Conservation (phyloP, 106 monocot species). For the Allium cepa region DNA sequence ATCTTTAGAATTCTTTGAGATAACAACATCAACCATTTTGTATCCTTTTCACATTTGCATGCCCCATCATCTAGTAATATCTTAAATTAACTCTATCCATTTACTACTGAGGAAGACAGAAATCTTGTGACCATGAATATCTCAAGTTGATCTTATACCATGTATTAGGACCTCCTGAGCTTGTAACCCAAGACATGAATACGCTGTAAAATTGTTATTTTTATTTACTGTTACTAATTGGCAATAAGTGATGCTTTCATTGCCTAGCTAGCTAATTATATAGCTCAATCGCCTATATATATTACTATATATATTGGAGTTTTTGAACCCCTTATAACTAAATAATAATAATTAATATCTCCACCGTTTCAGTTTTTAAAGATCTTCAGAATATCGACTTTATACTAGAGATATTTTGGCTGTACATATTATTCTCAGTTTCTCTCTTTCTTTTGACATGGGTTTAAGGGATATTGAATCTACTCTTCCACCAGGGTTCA, state of each 20-base stretch:
- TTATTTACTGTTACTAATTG: background rate
- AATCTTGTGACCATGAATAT: conserved; percentile 10
- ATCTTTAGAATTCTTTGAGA: background rate
- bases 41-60: conserved; percentile 1
- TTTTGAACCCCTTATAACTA: background rate
- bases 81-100: background rate
- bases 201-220: background rate
- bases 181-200: background rate
- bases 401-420: background rate
- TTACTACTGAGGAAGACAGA: background rate
- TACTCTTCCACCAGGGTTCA: conserved; percentile 76
- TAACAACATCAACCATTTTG: conserved; percentile 6
- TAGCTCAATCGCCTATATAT: conserved; percentile 7
- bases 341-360: background rate
- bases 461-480: conserved; percentile 67
- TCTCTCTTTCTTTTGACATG: conserved; percentile 21
- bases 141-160: conserved; percentile 1
- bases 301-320: background rate
- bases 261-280: conserved; percentile 1
- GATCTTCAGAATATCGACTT: conserved; percentile 1
- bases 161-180: background rate
- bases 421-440: no score
- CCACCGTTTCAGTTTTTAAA: background rate
- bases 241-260: conserved; percentile 1
- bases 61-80: background rate